Base-by-base conservation (phyloP, 2,329 filamentous ascomycete genomes). In the Aspergillus transmontanensis region DNA sequence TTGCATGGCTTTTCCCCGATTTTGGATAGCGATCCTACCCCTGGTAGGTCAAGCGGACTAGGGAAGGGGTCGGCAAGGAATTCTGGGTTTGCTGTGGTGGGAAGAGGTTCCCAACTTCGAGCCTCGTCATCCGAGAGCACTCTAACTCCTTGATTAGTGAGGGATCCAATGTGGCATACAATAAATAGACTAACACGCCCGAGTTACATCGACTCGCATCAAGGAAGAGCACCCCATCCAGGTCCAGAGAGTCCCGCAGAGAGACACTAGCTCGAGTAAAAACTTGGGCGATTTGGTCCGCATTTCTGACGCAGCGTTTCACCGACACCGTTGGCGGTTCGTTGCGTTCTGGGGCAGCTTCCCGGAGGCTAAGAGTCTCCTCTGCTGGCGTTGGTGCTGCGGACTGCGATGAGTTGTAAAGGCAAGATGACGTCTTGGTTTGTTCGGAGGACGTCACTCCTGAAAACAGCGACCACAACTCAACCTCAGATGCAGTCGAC, bases 181-280 rank as follows among this genome's bases (percentile, higher is more conserved):
- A 28, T 23, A 16, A 11, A 21, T 23, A 36, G 16, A 62, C 67
- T 60, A 16, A 68, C 70, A 64, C 66, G 60, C 70, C 61, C 41
- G 64, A 64, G 41, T 71, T 71, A 19, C 63, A 64, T 39, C 63
- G 62, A n/a, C 67, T 32, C 5, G 68, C 61, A 56, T 68, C 60
- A 2, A 79, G 64, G 19, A 76, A 75, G 1, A 75, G 67, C 3
- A 69, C 66, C 1, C 79, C 80, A n/a, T 79, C 77, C 0, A 80
- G 68, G 32, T 81, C 76, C 41, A 82, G 69, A 0, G 76, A 76
- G 30, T 79, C 72, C 6, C 76, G 72, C 16, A 84, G 73, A 1
- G 82, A 74, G 9, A 75, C 71, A 26, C 81, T 79, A 4, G 81
- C 82, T 43, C 76, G 79, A 0, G 78, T 74, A 43, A 82, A 82